phyloP scores from a whole-genome alignment of 2,329 filamentous ascomycete genomes.

The Thermoascus crustaceus region DNA sequence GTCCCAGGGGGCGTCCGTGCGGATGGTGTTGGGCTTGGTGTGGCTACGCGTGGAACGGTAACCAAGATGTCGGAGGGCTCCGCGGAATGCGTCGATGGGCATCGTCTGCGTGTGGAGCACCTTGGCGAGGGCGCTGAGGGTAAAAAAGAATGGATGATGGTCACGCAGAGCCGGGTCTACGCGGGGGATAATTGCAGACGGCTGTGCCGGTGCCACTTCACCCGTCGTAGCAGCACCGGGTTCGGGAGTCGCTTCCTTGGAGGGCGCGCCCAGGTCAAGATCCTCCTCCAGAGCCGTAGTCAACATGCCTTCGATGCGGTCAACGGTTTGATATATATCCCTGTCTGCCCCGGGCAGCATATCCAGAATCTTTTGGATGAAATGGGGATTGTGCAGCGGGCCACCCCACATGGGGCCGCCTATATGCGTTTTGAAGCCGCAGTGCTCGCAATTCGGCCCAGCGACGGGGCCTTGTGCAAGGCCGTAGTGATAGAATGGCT shows the following conservation, averaged over 20 bases:
- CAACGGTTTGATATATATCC: conserved; percentile 67
- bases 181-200: conserved; percentile 32
- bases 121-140: conserved; percentile 64
- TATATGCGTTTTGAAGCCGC: conserved; percentile 76
- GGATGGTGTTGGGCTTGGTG: conserved; percentile 80
- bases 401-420: conserved; percentile 94
- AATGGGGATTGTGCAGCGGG: conserved; percentile 73
- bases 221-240: conserved; percentile 6
- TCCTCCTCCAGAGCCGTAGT: conserved; percentile 76
- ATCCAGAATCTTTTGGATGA: conserved; percentile 70
- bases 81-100: conserved; percentile 67
- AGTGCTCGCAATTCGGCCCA: conserved; percentile 67
- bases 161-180: conserved; percentile 59
- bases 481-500: conserved; percentile 67
- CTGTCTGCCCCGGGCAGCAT: conserved; percentile 60
- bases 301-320: conserved; percentile 84
- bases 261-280: conserved; percentile 18
- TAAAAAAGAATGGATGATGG: conserved; percentile 77
- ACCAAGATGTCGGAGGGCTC: conserved; percentile 71
- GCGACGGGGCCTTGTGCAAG: conserved; percentile 63
- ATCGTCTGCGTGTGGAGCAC: conserved; percentile 73
- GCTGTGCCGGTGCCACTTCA: conserved; percentile 2
- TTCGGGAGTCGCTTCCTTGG: conserved; percentile 9
- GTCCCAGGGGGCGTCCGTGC: conserved; percentile 86
- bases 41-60: conserved; percentile 81